Conservation (phyloP, 225 moss, liverwort and hornwort species). For the Marchantia paleacea region DNA sequence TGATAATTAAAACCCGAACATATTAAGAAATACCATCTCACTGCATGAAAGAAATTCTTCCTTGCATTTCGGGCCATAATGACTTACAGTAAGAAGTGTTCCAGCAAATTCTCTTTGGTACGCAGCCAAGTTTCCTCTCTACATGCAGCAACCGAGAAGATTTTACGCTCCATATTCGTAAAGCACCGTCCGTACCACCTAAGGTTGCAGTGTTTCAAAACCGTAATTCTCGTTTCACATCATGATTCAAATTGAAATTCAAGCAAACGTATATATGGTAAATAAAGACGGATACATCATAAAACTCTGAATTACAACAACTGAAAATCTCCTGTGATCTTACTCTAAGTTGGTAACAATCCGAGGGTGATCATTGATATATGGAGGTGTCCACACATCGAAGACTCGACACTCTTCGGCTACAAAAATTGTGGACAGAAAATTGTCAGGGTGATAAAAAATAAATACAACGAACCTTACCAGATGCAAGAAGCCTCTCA, state of each 20-base stretch:
- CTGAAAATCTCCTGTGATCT: too few relatives aligned
- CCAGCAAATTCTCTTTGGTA: slow-evolving; percentile 63
- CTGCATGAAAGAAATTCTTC: neutral
- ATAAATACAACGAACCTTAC: slow-evolving; percentile 27
- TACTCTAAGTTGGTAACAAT: too few relatives aligned
- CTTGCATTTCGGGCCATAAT: neutral
- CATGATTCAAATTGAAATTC: neutral
- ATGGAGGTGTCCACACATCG: too few relatives aligned
- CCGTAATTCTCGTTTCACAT: neutral
- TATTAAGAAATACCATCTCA: neutral
- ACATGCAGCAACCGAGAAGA: slow-evolving; percentile 62
- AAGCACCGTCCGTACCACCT: slow-evolving; percentile 80
- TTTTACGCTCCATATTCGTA: slow-evolving; percentile 80
- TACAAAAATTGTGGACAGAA: too few relatives aligned
- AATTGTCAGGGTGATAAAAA: neutral
- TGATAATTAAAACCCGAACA: neutral
- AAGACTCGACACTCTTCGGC: too few relatives aligned
- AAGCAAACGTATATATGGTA: too few relatives aligned
- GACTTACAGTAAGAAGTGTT: slow-evolving; percentile 67
- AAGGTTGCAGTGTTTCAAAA: neutral
- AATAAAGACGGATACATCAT: neutral
- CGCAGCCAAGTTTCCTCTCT: slow-evolving; percentile 49
- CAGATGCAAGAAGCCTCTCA: slow-evolving; percentile 77
- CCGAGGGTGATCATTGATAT: too few relatives aligned
- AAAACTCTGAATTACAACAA: too few relatives aligned